Evolutionary conservation across 176 grass and related monocot genomes (phyloP).

Genomic region (Musa beccarii): DNA sequence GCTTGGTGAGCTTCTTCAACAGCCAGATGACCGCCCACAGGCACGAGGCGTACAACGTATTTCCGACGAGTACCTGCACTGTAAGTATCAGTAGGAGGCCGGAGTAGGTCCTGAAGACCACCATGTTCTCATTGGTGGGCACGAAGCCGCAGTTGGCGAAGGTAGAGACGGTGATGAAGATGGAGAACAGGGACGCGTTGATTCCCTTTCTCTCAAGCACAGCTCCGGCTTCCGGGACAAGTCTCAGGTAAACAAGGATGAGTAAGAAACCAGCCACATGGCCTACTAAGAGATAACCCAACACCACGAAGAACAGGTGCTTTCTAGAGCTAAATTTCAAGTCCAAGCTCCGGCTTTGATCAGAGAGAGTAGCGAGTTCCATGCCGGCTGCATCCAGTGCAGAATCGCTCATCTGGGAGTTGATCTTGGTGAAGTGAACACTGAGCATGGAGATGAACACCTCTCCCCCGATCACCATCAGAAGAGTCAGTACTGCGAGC

Average conservation of each 20-base stretch:
- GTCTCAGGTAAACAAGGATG: slow-evolving; percentile 37
- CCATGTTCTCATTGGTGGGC: slow-evolving; percentile 68
- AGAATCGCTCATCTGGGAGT: too few relatives aligned
- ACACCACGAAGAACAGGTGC: slow-evolving; percentile 26
- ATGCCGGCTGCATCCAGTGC: slow-evolving; percentile 10
- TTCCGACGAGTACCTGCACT: slow-evolving; percentile 49
- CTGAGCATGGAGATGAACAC: slow-evolving; percentile 63
- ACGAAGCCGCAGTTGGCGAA: slow-evolving; percentile 75
- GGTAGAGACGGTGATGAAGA: slow-evolving; percentile 55
- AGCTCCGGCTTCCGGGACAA: slow-evolving; percentile 13
- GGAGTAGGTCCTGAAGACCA: slow-evolving; percentile 41
- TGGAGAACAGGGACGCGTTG: slow-evolving; percentile 36
- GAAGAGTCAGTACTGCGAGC: slow-evolving; percentile 42
- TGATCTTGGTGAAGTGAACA: slow-evolving; percentile 20
- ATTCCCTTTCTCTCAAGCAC: slow-evolving; percentile 49
- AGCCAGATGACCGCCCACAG: slow-evolving; percentile 31
- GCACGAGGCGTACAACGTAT: slow-evolving; percentile 56
- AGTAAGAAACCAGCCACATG: slow-evolving; percentile 43
- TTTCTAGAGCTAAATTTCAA: slow-evolving; percentile 9
- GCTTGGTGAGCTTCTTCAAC: slow-evolving; percentile 28
- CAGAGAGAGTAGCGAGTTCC: background rate
- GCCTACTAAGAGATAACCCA: slow-evolving; percentile 34
- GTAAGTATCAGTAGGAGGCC: slow-evolving; percentile 53
- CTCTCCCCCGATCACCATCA: slow-evolving; percentile 63
- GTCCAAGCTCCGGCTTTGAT: background rate